Conservation (phyloP, 2,329 filamentous ascomycete species). For the Phyllosticta citriasiana region DNA sequence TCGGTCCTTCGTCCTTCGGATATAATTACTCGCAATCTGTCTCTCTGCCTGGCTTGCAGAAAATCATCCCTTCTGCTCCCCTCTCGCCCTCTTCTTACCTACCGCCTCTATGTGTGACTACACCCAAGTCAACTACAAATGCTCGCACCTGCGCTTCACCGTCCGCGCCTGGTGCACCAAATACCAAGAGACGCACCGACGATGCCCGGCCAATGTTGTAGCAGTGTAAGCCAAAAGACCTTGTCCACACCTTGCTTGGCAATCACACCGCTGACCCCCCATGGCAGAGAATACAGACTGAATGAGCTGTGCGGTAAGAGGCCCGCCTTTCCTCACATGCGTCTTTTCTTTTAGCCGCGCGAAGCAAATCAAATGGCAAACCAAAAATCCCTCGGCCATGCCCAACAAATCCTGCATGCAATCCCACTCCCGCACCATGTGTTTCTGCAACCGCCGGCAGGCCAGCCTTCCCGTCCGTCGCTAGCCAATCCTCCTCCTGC, state of each 20-base stretch:
- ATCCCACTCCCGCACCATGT: not conserved
- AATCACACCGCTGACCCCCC: not conserved
- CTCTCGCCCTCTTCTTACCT: not conserved
- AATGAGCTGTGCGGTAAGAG: constrained; percentile 38
- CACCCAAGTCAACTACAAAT: constrained; percentile 48
- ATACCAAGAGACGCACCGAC: constrained; percentile 44
- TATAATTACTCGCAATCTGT: not conserved
- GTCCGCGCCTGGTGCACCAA: constrained; percentile 47
- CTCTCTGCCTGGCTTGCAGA: not conserved
- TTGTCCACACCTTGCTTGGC: not conserved
- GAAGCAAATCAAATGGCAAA: not conserved
- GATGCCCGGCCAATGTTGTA: constrained; percentile 46
- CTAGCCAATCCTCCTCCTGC: not conserved
- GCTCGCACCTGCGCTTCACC: constrained; percentile 45
- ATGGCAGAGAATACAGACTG: constrained; percentile 30
- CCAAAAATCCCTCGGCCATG: not conserved
- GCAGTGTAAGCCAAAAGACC: constrained; percentile 30
- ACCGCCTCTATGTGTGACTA: constrained; percentile 45
- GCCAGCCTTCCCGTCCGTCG: not conserved
- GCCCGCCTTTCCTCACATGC: not conserved
- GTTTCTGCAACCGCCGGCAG: not conserved
- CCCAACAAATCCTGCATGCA: not conserved
- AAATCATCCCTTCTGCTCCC: not conserved
- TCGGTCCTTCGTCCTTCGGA: not conserved
- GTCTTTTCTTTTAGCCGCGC: not conserved